Evolutionary conservation across 495 filamentous ascomycete genomes (phyloP).

Genomic region (Articulospora tetracladia): DNA sequence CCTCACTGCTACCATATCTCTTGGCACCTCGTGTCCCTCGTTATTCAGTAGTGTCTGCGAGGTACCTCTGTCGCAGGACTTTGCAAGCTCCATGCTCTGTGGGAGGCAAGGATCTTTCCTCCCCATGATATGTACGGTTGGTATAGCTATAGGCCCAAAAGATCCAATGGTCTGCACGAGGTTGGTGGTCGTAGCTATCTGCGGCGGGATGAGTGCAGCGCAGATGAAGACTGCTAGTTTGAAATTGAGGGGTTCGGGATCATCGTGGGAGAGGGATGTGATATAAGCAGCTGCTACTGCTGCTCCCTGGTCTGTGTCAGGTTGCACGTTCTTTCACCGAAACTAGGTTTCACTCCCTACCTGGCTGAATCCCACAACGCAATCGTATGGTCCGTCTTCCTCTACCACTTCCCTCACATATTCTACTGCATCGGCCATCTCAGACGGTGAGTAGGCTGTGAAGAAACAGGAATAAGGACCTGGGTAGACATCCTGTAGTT

Average conservation of each 20-base stretch:
- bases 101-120: not conserved
- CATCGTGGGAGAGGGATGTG: not conserved
- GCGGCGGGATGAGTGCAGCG: not conserved
- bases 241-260: not conserved
- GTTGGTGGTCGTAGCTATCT: not conserved
- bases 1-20: not conserved
- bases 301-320: not conserved
- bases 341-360: not conserved
- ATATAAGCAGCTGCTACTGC: not conserved
- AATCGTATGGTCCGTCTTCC: constrained; percentile 19
- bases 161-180: not conserved
- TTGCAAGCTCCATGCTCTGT: not conserved
- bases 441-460: not conserved
- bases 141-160: not conserved
- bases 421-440: not conserved
- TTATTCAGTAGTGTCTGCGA: not conserved
- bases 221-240: not conserved
- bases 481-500: constrained; percentile 5
- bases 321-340: not conserved
- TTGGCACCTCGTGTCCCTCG: not conserved
- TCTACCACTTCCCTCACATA: constrained; percentile 14
- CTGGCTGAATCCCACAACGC: constrained; percentile 16
- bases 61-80: not conserved
- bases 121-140: not conserved
- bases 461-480: constrained; percentile 2